phyloP scores from a whole-genome alignment of 169 alveolate species.

The Eimeria nieschulzi region DNA sequence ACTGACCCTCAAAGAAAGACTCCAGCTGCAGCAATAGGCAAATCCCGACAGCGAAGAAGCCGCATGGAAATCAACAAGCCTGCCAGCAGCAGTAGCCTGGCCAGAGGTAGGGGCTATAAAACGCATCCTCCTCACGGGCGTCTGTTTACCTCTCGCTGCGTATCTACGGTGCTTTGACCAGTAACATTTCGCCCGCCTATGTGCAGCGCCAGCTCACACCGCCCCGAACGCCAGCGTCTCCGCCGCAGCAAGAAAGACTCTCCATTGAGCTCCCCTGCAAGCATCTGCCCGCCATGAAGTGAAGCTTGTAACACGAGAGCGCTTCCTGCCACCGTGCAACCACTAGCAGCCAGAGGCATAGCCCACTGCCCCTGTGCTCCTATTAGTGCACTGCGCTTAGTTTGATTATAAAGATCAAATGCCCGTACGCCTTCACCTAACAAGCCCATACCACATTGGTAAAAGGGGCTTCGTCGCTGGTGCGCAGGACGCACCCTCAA shows the following conservation, averaged over 20 bases:
- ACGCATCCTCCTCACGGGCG: not conserved
- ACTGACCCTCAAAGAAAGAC: slow-evolving; percentile 38
- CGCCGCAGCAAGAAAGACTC: slow-evolving; percentile 45
- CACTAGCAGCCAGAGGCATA: no score
- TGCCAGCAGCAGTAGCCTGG: no score
- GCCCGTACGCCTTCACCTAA: no score
- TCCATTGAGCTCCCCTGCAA: slow-evolving; percentile 43
- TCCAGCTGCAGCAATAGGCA: slow-evolving; percentile 51
- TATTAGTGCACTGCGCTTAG: no score
- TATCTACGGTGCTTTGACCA: slow-evolving; percentile 43
- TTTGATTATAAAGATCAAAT: no score
- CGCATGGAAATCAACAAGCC: not conserved
- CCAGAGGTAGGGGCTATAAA: not conserved
- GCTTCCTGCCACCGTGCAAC: not conserved
- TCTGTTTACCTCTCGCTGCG: slow-evolving; percentile 50
- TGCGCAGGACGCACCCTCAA: slow-evolving; percentile 35
- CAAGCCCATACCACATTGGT: no score
- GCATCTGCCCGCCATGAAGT: not conserved
- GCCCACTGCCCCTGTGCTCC: no score
- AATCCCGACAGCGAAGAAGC: not conserved
- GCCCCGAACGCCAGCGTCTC: slow-evolving; percentile 70
- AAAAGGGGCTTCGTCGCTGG: no score
- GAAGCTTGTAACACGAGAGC: not conserved
- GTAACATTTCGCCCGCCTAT: slow-evolving; percentile 50
- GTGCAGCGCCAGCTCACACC: slow-evolving; percentile 50